These are phyloP conservation scores for Ilex aquifolium DNA, from an alignment of 257 asterid species.

Conservation along the genomic window DNA sequence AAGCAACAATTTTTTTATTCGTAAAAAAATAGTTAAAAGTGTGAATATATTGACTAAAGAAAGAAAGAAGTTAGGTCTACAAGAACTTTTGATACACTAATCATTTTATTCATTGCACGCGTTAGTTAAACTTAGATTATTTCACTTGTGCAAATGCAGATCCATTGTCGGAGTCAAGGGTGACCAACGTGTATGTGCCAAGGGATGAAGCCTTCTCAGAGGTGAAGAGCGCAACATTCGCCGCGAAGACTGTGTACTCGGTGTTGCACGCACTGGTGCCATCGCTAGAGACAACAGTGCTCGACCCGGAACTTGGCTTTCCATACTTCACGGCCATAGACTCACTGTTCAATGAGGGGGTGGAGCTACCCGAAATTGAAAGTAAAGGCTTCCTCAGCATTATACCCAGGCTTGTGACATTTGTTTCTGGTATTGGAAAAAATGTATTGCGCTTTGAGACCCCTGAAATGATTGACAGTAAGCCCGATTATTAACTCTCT, in stretches of 20 bases:
- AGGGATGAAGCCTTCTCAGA: neutral
- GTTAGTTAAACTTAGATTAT: no score
- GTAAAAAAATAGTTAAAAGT: no score
- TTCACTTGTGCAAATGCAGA: neutral
- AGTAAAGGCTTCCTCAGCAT: neutral
- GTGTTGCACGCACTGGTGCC: neutral
- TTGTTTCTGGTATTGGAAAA: neutral
- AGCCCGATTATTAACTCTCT: neutral
- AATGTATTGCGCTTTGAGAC: conserved; percentile 7
- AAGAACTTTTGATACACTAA: no score
- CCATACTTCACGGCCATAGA: neutral
- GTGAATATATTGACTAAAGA: no score
- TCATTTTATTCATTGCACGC: no score
- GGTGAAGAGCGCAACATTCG: neutral
- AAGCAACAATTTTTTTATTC: no score
- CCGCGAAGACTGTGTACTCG: neutral
- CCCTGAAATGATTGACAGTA: conserved; percentile 2
- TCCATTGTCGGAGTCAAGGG: neutral
- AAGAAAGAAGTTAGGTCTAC: no score
- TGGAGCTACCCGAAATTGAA: neutral
- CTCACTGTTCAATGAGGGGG: neutral
- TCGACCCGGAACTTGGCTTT: neutral
- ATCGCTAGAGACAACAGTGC: neutral
- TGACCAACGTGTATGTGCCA: neutral
- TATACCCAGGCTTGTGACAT: neutral